Conservation (phyloP, 345 rosid genomes). For the Toxicodendron radicans region DNA sequence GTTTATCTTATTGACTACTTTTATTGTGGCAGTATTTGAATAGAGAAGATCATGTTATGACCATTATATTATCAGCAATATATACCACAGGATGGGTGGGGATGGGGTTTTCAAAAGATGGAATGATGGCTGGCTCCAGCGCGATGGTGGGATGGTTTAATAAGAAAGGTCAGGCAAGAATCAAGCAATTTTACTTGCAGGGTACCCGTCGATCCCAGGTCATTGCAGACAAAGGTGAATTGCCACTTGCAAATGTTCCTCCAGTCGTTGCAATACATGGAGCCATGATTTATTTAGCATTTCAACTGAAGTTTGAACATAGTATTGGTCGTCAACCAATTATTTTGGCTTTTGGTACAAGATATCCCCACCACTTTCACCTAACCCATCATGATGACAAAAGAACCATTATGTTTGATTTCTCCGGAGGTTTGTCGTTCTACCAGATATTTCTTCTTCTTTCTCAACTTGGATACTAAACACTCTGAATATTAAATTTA, state of each 20-base stretch:
- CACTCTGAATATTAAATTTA: neutral
- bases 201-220: conserved; percentile 63
- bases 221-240: conserved; percentile 67
- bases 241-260: conserved; percentile 64
- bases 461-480: too few species aligned
- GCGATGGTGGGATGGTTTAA: conserved; percentile 90
- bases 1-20: neutral
- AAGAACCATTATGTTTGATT: conserved; percentile 66
- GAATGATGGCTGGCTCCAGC: conserved; percentile 90
- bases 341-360: conserved; percentile 65
- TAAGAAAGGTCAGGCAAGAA: conserved; percentile 67
- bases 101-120: conserved; percentile 80
- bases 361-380: conserved; percentile 49
- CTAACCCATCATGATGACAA: conserved; percentile 67
- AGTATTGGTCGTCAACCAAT: conserved; percentile 57
- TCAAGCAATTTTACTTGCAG: conserved; percentile 76
- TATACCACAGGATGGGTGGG: conserved; percentile 96
- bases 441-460: neutral
- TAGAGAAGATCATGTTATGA: conserved; percentile 61
- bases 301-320: conserved; percentile 62
- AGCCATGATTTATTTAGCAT: conserved; percentile 76
- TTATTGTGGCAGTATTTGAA: conserved; percentile 54
- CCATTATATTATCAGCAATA: conserved; percentile 67
- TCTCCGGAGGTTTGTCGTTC: conserved; percentile 52
- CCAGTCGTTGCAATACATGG: conserved; percentile 71